phyloP scores from a whole-genome alignment of 768 basidiomycete genomes.

The Tulasnella sp. region DNA sequence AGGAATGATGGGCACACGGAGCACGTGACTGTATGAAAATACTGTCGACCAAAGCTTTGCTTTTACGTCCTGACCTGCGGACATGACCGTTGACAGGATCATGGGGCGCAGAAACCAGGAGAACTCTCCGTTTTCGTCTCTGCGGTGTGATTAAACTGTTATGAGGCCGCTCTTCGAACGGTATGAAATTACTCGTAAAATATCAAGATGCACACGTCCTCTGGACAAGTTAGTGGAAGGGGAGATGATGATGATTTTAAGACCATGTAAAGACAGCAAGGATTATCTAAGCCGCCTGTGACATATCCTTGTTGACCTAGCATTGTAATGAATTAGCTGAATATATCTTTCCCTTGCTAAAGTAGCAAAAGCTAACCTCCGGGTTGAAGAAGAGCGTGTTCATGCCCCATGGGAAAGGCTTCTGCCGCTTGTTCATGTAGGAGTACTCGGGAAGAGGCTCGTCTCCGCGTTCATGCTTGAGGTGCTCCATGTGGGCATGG shows the following conservation, averaged over 20 bases:
- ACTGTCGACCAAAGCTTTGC: too few species aligned
- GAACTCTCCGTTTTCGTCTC: neutral
- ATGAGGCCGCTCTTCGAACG: neutral
- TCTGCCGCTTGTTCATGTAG: slow-evolving; percentile 68
- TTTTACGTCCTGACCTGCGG: too few species aligned
- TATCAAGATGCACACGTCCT: too few species aligned
- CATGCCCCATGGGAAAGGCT: slow-evolving; percentile 81
- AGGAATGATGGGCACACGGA: neutral
- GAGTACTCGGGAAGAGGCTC: slow-evolving; percentile 69
- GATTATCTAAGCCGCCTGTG: slow-evolving; percentile 31
- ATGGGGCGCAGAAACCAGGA: neutral
- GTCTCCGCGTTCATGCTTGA: slow-evolving; percentile 67
- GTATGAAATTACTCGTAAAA: too few species aligned
- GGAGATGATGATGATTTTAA: neutral
- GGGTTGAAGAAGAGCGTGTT: slow-evolving; percentile 82
- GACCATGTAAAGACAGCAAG: slow-evolving; percentile 21
- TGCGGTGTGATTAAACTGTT: neutral
- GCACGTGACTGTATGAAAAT: neutral
- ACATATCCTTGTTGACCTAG: slow-evolving; percentile 65
- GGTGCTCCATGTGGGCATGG: slow-evolving; percentile 62
- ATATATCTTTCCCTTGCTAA: neutral
- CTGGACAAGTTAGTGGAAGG: neutral
- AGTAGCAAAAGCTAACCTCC: slow-evolving; percentile 13
- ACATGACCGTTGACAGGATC: too few species aligned
- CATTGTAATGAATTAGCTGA: neutral